Evolutionary conservation across 208 protist species (phyloP), one percentile per base, ranked within the genome.

Genomic region (Crithidia bombi): DNA sequence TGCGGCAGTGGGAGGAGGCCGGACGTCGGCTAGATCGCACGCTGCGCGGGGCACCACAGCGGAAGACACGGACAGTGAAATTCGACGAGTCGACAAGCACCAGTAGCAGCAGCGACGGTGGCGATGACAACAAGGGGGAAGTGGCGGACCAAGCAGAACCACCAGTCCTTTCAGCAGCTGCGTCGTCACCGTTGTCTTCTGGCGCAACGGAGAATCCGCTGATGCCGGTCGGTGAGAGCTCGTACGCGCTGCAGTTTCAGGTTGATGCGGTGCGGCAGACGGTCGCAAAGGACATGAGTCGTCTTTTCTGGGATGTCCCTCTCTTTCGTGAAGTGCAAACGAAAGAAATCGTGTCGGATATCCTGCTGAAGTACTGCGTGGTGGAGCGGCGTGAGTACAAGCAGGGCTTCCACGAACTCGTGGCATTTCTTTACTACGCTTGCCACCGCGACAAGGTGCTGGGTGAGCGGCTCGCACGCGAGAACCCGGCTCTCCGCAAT

Each of bases 391-490:
- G 67, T 47, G 82, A 86, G 14, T 98, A 98, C 69, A 83, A 76
- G 68, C 94, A 98, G 57, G 94, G 94, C 9, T 90, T 98, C 65
- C 93, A 98, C 66, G 95, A 98, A 58, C 67, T 98, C 32, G 78
- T 93, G 12, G 89, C 93, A 25, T 92, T 95, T 44, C 65, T 95
- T 15, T 96, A 96, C 50, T 85, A 75, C 44, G 59, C 61, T 30
- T 78, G 66, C 10, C 62, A 80, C 51, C 78, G 82, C 14, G 82
- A 87, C 49, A 62, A 70, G 43, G 23, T 30, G 15, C n/a, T 84
- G 11, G 69, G 50, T 7, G 62, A 77, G 21, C 35, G 30, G 14
- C 68, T 77, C 19, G 46, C 26, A 0, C 55, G 49, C 39, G 54
- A 73, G 35, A 58, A 59, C 47, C 38, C 63, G 0, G 44, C 56